Percentiles rank a stretch among this genome's conserved stretches.
Evolutionary conservation across 2,329 filamentous ascomycete species (phyloP).

Genomic region (Celoporthe dispersa): DNA sequence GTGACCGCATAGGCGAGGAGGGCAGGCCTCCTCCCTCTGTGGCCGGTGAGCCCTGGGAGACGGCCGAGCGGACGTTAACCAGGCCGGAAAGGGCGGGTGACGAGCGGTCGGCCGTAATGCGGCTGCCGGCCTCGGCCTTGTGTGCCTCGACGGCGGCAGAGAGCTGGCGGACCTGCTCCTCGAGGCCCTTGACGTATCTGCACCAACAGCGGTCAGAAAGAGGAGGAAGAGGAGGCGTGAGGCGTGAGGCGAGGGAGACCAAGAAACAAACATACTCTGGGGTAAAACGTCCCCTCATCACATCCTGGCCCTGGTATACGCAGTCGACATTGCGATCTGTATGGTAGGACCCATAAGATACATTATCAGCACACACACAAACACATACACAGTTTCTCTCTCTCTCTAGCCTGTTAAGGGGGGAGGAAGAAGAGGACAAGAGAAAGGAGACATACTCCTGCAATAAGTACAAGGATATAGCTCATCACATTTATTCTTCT

Average conservation of each 20-base stretch:
- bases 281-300: slow-evolving; percentile 31
- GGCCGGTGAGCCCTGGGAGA: slow-evolving; percentile 29
- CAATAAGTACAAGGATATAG: slow-evolving; percentile 45
- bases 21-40: slow-evolving; percentile 29
- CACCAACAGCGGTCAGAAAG: slow-evolving; percentile 10
- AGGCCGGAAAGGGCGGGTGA: slow-evolving; percentile 21
- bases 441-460: slow-evolving; percentile 41
- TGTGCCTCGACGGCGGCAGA: slow-evolving; percentile 22
- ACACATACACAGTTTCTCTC: no score
- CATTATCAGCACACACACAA: not conserved
- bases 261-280: slow-evolving; percentile 31
- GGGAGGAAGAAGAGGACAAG: not conserved
- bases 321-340: slow-evolving; percentile 35
- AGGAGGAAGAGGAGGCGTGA: not conserved
- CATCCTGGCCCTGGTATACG: slow-evolving; percentile 37
- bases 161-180: slow-evolving; percentile 26
- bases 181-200: slow-evolving; percentile 34
- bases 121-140: not conserved
- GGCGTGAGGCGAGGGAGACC: not conserved
- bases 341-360: not conserved
- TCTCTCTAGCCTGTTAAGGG: fast-evolving
- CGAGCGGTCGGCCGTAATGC: slow-evolving; percentile 12
- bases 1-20: slow-evolving; percentile 33
- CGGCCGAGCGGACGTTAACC: slow-evolving; percentile 27
- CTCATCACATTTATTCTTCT: slow-evolving; percentile 56